Conservation (phyloP, 2,329 filamentous ascomycete genomes). For the Penicillium palitans region DNA sequence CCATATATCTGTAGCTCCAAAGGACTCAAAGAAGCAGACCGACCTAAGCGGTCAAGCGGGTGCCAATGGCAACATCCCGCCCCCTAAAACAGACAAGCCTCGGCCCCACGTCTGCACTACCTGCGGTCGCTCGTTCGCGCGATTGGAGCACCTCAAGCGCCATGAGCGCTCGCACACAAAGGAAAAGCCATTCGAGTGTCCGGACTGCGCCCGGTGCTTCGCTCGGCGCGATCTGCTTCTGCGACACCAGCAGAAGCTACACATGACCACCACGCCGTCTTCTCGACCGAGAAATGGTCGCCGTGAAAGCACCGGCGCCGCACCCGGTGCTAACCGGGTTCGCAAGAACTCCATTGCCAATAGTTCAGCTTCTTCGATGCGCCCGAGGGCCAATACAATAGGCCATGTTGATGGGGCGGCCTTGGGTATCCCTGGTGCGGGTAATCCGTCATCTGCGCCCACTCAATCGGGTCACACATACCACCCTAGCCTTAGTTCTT, state of each 20-base stretch:
- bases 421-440: slow-evolving; percentile 60
- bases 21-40: slow-evolving; percentile 33
- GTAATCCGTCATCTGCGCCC: slow-evolving; percentile 29
- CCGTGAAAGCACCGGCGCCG: slow-evolving; percentile 80
- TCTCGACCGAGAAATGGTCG: slow-evolving; percentile 78
- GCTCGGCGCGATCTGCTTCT: slow-evolving; percentile 87
- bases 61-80: slow-evolving; percentile 53
- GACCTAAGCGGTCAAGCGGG: slow-evolving; percentile 31
- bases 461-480: slow-evolving; percentile 57
- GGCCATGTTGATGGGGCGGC: slow-evolving; percentile 81
- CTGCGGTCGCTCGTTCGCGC: slow-evolving; percentile 87
- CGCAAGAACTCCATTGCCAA: slow-evolving; percentile 88
- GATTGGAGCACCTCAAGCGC: slow-evolving; percentile 92
- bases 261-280: slow-evolving; percentile 86
- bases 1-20: slow-evolving; percentile 24
- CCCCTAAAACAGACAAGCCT: slow-evolving; percentile 95
- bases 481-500: slow-evolving; percentile 72
- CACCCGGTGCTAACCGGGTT: slow-evolving; percentile 66
- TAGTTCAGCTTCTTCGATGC: slow-evolving; percentile 59
- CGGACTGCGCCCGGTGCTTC: slow-evolving; percentile 92
- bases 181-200: slow-evolving; percentile 97
- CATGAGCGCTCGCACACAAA: slow-evolving; percentile 98
- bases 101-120: slow-evolving; percentile 91
- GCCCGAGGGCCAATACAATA: slow-evolving; percentile 92
- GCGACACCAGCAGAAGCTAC: slow-evolving; percentile 96